These are phyloP conservation scores for Kwoniella botswanensis DNA, from an alignment of 768 basidiomycete genomes.

Conservation along the genomic window DNA sequence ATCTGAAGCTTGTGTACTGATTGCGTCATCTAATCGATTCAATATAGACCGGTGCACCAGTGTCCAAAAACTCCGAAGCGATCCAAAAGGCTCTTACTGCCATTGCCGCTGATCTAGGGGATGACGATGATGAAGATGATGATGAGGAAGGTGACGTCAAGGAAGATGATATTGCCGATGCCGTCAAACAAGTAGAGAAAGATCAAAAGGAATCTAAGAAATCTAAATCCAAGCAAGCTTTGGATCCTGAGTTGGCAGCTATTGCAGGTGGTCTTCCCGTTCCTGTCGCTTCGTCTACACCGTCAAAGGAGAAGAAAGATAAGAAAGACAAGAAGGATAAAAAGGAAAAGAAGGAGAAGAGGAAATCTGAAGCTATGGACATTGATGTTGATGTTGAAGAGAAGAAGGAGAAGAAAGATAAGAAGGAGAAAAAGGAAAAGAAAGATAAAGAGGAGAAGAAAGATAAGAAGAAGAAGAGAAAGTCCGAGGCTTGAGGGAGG, in stretches of 20 bases:
- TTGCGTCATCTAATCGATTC: too few relatives aligned
- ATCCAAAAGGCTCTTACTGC: conserved; percentile 85
- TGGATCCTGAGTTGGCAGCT: conserved; percentile 56
- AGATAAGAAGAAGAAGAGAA: conserved; percentile 51
- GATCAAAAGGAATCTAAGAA: conserved; percentile 42
- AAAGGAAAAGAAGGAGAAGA: conserved; percentile 55
- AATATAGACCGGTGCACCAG: conserved; percentile 71
- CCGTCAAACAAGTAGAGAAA: conserved; percentile 53
- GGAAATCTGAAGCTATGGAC: conserved; percentile 49
- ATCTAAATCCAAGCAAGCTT: conserved; percentile 18
- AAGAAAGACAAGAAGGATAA: conserved; percentile 48
- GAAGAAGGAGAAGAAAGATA: conserved; percentile 23
- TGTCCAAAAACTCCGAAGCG: conserved; percentile 85
- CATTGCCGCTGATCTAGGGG: conserved; percentile 60
- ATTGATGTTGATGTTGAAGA: conserved; percentile 19
- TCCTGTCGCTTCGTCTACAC: conserved; percentile 23
- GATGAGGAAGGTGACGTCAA: conserved; percentile 71
- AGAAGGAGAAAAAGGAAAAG: conserved; percentile 41
- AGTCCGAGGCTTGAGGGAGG: conserved; percentile 32
- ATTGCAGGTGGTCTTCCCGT: conserved; percentile 38
- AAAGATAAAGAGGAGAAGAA: conserved; percentile 44
- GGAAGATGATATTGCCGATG: conserved; percentile 60
- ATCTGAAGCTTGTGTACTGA: too few relatives aligned
- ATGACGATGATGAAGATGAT: conserved; percentile 61
- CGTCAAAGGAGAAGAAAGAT: conserved; percentile 45